A percentile compares a stretch with the other conserved stretches of the same genome.
Conservation (phyloP, 495 filamentous ascomycete genomes). For the Talaromyces borbonicus region DNA sequence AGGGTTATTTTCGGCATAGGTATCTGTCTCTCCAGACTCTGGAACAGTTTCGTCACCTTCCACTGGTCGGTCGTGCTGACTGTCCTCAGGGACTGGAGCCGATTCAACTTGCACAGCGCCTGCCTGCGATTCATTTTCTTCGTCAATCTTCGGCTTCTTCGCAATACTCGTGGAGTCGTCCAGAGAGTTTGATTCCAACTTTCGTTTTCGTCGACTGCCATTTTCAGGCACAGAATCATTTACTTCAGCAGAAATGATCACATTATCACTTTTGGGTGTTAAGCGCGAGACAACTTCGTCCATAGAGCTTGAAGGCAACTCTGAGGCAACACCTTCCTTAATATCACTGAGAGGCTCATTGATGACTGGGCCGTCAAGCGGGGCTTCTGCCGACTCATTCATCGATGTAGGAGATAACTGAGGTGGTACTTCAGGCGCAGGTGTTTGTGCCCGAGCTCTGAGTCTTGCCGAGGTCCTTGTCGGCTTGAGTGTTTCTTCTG, state of each 20-base stretch:
- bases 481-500: constrained; percentile 16
- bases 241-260: neutral
- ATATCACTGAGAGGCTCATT: neutral
- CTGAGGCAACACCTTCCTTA: neutral
- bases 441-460: constrained; percentile 14
- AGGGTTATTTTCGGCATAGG: neutral
- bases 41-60: too few species aligned
- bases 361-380: neutral
- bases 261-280: neutral
- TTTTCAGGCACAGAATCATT: neutral
- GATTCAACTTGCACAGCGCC: neutral
- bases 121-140: neutral
- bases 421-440: neutral
- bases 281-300: neutral
- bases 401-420: neutral
- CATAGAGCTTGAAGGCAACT: neutral
- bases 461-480: constrained; percentile 30
- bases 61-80: too few species aligned
- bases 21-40: neutral
- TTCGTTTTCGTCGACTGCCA: neutral
- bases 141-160: constrained; percentile 4
- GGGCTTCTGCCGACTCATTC: neutral
- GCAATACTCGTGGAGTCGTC: neutral
- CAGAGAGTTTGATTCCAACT: neutral
- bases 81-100: too few species aligned